phyloP scores from a whole-genome alignment of 106 monocot genomes.

The Amphibolis antarctica region DNA sequence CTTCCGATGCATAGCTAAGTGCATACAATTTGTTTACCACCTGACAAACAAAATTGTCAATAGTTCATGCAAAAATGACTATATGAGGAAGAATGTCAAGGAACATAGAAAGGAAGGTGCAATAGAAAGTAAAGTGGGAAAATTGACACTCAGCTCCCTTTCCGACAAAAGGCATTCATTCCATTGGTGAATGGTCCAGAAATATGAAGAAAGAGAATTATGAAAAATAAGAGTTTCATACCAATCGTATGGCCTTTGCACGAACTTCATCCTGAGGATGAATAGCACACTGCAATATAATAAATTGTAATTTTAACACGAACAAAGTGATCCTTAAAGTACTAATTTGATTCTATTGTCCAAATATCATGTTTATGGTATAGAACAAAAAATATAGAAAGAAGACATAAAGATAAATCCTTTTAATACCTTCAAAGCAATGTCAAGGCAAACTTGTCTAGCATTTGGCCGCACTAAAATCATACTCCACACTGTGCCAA shows the following conservation, averaged over 20 bases:
- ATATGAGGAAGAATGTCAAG: background rate
- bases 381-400: no score
- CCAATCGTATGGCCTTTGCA: conserved; percentile 82
- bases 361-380: background rate
- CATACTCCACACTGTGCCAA: conserved; percentile 85
- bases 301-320: background rate
- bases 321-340: no score
- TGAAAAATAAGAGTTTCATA: conserved; percentile 21
- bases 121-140: no score
- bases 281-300: conserved; percentile 57
- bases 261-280: conserved; percentile 92
- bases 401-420: no score
- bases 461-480: conserved; percentile 56
- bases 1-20: conserved; percentile 59
- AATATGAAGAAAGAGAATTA: no score
- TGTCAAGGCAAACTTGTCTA: conserved; percentile 59
- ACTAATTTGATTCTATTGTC: background rate
- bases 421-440: conserved; percentile 60
- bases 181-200: no score
- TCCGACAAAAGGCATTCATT: no score
- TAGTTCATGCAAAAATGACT: background rate
- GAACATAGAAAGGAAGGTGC: no score
- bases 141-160: no score
- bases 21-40: conserved; percentile 83
- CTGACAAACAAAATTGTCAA: conserved; percentile 19